phyloP scores from a whole-genome alignment of 768 basidiomycete species.

The Tephrocybe sp. region DNA sequence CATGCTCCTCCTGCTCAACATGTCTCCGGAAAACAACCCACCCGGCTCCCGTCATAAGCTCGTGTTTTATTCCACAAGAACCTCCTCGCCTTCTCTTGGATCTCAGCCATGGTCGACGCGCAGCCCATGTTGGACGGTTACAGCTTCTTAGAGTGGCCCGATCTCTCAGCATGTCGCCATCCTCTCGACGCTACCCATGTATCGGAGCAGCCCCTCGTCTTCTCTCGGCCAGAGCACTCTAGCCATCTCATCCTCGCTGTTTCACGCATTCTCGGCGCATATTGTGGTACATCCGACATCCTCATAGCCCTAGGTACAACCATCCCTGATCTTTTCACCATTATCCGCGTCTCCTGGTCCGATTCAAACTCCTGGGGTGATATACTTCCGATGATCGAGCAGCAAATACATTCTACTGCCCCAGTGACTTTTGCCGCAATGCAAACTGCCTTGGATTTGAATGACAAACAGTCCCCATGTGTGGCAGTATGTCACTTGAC shows the following conservation, averaged over 20 bases:
- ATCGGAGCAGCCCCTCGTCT: background rate
- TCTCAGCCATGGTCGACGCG: too few species aligned
- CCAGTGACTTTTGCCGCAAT: conserved; percentile 13
- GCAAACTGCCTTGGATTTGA: conserved; percentile 21
- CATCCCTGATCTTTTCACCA: conserved; percentile 1
- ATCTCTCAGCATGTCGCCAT: conserved; percentile 26
- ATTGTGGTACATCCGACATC: conserved; percentile 29
- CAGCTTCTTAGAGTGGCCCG: conserved; percentile 28
- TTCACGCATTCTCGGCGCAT: conserved; percentile 26
- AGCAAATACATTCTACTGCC: conserved; percentile 5
- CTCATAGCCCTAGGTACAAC: conserved; percentile 22
- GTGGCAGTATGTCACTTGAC: conserved; percentile 23
- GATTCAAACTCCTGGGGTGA: conserved; percentile 22
- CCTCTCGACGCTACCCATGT: conserved; percentile 14
- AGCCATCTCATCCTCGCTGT: conserved; percentile 21
- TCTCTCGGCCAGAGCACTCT: background rate
- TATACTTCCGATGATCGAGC: conserved; percentile 10
- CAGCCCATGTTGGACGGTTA: conserved; percentile 24
- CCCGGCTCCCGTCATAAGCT: conserved; percentile 4
- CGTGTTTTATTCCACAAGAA: conserved; percentile 1
- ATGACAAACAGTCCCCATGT: conserved; percentile 25
- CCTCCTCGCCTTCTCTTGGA: too few species aligned
- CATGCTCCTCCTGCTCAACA: background rate
- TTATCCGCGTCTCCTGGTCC: conserved; percentile 26
- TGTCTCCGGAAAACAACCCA: background rate